phyloP scores from a whole-genome alignment of 1,139 yeast species.

The Chernovozyma sophiae-reginae region DNA sequence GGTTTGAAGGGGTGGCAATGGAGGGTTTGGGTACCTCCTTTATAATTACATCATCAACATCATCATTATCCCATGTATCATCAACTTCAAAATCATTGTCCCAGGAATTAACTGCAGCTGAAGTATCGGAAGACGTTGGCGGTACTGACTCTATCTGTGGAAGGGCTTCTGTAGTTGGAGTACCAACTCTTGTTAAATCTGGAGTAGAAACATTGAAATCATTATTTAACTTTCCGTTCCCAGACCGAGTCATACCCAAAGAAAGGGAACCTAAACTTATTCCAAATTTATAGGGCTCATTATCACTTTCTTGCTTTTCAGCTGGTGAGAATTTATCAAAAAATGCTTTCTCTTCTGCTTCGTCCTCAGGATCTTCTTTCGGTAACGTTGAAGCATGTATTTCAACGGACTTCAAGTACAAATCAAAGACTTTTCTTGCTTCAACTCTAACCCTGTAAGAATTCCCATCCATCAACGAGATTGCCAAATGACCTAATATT shows the following conservation, averaged over 20 bases:
- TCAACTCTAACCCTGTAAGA: conserved; percentile 61
- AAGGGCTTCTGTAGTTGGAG: conserved; percentile 18
- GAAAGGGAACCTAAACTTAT: conserved; percentile 34
- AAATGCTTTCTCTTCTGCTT: conserved; percentile 32
- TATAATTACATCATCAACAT: conserved; percentile 6
- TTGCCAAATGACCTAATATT: conserved; percentile 82
- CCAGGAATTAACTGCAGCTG: conserved; percentile 8
- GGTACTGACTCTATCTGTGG: background rate
- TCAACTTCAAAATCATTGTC: conserved; percentile 15
- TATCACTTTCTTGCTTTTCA: conserved; percentile 3
- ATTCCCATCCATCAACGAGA: conserved; percentile 73
- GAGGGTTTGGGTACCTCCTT: background rate
- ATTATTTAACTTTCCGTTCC: conserved; percentile 31
- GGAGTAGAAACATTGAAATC: conserved; percentile 42
- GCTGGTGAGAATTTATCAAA: conserved; percentile 26
- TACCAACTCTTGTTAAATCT: conserved; percentile 27
- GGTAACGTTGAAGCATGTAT: conserved; percentile 57
- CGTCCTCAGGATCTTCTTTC: conserved; percentile 34
- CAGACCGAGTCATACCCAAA: conserved; percentile 15
- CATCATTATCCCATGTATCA: conserved; percentile 33
- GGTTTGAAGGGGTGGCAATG: conserved; percentile 1
- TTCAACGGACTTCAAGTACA: conserved; percentile 63
- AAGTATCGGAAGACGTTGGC: conserved; percentile 1
- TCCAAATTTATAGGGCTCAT: conserved; percentile 17
- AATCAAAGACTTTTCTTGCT: conserved; percentile 63